Evolutionary conservation across 495 filamentous ascomycete genomes (phyloP).

Genomic region (Recurvomyces mirabilis): DNA sequence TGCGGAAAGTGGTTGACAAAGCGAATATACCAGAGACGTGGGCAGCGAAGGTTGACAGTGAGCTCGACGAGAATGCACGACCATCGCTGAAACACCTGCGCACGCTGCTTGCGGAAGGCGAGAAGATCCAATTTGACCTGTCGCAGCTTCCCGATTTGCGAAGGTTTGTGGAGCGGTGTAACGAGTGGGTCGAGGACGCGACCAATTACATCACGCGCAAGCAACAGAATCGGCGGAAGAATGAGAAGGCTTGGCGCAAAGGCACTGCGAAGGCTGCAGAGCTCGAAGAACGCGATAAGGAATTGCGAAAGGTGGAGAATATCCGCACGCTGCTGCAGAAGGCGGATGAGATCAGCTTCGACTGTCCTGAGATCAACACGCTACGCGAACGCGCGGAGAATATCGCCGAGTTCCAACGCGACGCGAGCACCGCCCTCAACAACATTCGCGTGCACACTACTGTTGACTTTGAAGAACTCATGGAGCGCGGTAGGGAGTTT

Average conservation of each 20-base stretch:
- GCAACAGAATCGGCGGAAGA: constrained; percentile 96
- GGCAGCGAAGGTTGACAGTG: constrained; percentile 79
- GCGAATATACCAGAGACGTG: constrained; percentile 77
- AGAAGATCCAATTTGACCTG: constrained; percentile 91
- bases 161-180: constrained; percentile 85
- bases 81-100: constrained; percentile 81
- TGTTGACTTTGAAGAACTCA: constrained; percentile 73
- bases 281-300: constrained; percentile 77
- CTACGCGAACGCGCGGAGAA: constrained; percentile 78
- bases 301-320: constrained; percentile 82
- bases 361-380: constrained; percentile 82
- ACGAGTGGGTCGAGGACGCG: constrained; percentile 97
- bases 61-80: constrained; percentile 67
- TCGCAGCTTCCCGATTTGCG: constrained; percentile 71
- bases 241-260: constrained; percentile 81
- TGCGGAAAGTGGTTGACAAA: constrained; percentile 73
- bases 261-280: constrained; percentile 62
- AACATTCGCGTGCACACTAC: constrained; percentile 49
- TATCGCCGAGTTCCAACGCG: constrained; percentile 76
- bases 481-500: constrained; percentile 76
- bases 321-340: constrained; percentile 72
- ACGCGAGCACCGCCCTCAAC: constrained; percentile 57
- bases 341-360: constrained; percentile 84
- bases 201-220: constrained; percentile 95
- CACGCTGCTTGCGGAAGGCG: constrained; percentile 79